Percentiles rank a stretch among this genome's conserved stretches.
These are phyloP conservation scores for Podospora fimiseda DNA, from an alignment of 495 filamentous ascomycete genomes.

Conservation along the genomic window DNA sequence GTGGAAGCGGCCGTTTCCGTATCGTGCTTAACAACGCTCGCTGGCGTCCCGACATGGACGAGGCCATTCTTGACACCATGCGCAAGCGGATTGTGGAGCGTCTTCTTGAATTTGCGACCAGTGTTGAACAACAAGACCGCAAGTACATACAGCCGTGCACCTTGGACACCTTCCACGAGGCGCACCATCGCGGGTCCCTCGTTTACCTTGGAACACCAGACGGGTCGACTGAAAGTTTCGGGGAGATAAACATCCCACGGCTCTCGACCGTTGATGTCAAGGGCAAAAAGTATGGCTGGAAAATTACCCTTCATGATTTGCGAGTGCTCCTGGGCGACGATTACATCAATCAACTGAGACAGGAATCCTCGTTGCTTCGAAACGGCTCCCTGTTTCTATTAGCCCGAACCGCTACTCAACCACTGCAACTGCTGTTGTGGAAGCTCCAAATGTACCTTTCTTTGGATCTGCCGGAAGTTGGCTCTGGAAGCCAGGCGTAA, in stretches of 20 bases:
- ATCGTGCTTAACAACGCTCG: constrained; percentile 19
- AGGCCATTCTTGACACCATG: constrained; percentile 49
- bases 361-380: constrained; percentile 22
- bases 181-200: constrained; percentile 31
- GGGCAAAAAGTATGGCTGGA: constrained; percentile 11
- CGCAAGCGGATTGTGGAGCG: constrained; percentile 40
- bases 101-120: constrained; percentile 24
- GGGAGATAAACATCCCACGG: constrained; percentile 9
- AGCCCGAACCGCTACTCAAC: constrained; percentile 37
- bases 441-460: constrained; percentile 57
- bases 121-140: constrained; percentile 18
- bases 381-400: constrained; percentile 37
- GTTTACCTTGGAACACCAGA: constrained; percentile 28
- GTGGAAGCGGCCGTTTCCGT: background rate
- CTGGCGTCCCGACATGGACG: constrained; percentile 68
- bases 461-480: constrained; percentile 1
- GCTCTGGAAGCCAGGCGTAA: background rate
- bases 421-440: constrained; percentile 57
- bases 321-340: constrained; percentile 35
- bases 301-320: constrained; percentile 40
- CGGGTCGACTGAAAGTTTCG: background rate
- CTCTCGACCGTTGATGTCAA: constrained; percentile 27
- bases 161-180: constrained; percentile 28
- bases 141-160: constrained; percentile 31
- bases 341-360: constrained; percentile 22